Evolutionary conservation across 2,329 filamentous ascomycete genomes (phyloP).

Genomic region (Alternaria postmessia): DNA sequence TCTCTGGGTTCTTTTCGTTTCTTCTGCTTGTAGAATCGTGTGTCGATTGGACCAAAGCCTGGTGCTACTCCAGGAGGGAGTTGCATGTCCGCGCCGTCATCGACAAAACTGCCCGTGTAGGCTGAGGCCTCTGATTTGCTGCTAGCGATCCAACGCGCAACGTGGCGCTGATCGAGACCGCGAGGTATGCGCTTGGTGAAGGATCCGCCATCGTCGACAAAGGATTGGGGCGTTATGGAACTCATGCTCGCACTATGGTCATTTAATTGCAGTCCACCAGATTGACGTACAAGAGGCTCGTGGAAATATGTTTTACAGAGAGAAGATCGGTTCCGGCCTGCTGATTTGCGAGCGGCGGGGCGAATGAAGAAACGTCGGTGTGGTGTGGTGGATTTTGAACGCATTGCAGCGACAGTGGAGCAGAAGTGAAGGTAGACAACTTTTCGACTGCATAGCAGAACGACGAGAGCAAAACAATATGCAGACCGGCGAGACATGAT

Average conservation of each 20-base stretch:
- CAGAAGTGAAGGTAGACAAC: slow-evolving; percentile 11
- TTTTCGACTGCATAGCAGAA: background rate
- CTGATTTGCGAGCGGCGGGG: slow-evolving; percentile 5
- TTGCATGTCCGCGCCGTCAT: slow-evolving; percentile 39
- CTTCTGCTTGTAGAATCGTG: slow-evolving; percentile 23
- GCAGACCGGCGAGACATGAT: background rate
- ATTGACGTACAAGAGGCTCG: background rate
- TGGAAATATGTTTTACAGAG: slow-evolving; percentile 2
- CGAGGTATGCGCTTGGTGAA: slow-evolving; percentile 27
- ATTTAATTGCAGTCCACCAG: background rate
- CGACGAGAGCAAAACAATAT: background rate
- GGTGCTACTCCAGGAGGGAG: background rate
- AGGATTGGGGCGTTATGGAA: slow-evolving; percentile 27
- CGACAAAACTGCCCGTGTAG: slow-evolving; percentile 39
- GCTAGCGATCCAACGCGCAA: slow-evolving; percentile 22
- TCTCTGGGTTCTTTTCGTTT: background rate
- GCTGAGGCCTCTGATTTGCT: slow-evolving; percentile 16
- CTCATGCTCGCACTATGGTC: slow-evolving; percentile 18
- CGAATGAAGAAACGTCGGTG: slow-evolving; percentile 10
- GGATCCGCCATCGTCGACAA: slow-evolving; percentile 34
- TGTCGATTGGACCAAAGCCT: slow-evolving; percentile 29
- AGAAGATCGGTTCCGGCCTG: background rate
- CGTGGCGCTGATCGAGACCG: slow-evolving; percentile 6
- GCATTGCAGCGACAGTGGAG: slow-evolving; percentile 4
- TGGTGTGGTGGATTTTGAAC: background rate